Percentiles rank a stretch among this genome's conserved stretches.
phyloP scores from a whole-genome alignment of 768 basidiomycete species.

The Pleurotus ostreatus region DNA sequence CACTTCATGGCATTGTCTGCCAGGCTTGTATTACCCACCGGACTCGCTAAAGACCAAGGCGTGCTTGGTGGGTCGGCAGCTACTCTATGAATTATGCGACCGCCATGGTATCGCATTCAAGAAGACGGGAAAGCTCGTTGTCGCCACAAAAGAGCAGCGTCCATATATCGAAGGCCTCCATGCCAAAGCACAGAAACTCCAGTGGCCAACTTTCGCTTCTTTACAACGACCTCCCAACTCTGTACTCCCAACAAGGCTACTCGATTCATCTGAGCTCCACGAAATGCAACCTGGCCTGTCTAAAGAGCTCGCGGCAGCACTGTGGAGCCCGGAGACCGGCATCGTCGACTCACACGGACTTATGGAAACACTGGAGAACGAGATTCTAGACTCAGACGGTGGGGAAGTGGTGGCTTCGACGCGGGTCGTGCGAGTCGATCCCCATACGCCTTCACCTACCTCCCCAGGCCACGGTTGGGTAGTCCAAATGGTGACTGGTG shows the following conservation, averaged over 20 bases:
- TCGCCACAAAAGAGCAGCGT: constrained; percentile 66
- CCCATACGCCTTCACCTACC: constrained; percentile 28
- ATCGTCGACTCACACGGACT: constrained; percentile 85
- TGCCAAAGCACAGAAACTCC: constrained; percentile 51
- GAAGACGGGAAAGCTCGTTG: constrained; percentile 86
- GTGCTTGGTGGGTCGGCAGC: constrained; percentile 80
- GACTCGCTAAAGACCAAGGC: constrained; percentile 81
- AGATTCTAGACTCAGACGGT: constrained; percentile 66
- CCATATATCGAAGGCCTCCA: constrained; percentile 70
- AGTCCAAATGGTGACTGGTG: constrained; percentile 70
- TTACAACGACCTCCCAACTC: constrained; percentile 14
- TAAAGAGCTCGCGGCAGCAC: constrained; percentile 58
- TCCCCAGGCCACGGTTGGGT: constrained; percentile 73
- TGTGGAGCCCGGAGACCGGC: constrained; percentile 85
- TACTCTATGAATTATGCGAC: constrained; percentile 78
- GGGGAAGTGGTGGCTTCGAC: constrained; percentile 78
- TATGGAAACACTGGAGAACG: constrained; percentile 80
- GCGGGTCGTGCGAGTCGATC: constrained; percentile 82
- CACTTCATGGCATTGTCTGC: neutral
- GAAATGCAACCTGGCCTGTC: constrained; percentile 85
- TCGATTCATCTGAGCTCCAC: constrained; percentile 64
- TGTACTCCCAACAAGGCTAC: constrained; percentile 60
- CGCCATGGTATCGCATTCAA: constrained; percentile 57
- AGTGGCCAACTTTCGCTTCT: constrained; percentile 37
- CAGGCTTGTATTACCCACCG: constrained; percentile 82